phyloP scores from a whole-genome alignment of 805 yeast genomes.

The Jamesozyma jinghongensis region DNA sequence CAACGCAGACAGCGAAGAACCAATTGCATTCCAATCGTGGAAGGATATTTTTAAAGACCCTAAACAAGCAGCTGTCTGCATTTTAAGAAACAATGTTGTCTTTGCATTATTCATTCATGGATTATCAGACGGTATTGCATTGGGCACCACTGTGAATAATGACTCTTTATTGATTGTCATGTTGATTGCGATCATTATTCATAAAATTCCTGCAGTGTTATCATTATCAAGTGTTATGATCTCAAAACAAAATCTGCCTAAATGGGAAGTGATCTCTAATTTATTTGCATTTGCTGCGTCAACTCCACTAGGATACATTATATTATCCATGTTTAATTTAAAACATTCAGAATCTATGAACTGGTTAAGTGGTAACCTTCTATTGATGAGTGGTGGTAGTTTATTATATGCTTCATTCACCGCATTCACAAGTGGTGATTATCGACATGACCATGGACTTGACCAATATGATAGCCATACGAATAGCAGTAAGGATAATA shows the following conservation, averaged over 20 bases:
- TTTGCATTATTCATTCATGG: constrained; percentile 53
- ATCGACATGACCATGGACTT: constrained; percentile 8
- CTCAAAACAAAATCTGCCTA: constrained; percentile 33
- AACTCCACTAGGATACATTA: constrained; percentile 28
- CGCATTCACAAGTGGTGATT: constrained; percentile 20
- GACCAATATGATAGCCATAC: background rate
- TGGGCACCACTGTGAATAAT: constrained; percentile 44
- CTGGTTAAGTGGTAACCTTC: constrained; percentile 26
- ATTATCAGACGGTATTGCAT: constrained; percentile 52
- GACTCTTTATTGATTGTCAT: constrained; percentile 35
- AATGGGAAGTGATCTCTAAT: constrained; percentile 36
- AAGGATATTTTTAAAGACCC: constrained; percentile 18
- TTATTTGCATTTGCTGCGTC: constrained; percentile 32
- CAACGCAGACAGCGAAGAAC: background rate
- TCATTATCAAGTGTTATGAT: constrained; percentile 45
- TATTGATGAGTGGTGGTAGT: constrained; percentile 31
- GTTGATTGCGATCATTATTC: constrained; percentile 49
- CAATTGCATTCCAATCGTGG: constrained; percentile 7
- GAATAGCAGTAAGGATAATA: background rate
- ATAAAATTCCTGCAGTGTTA: constrained; percentile 57
- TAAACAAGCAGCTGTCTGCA: constrained; percentile 20
- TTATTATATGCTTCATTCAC: constrained; percentile 29
- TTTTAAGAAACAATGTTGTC: constrained; percentile 41
- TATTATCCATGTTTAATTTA: constrained; percentile 20
- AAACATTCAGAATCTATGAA: constrained; percentile 22